These are phyloP conservation scores for Gynostemma pentaphyllum DNA, from an alignment of 306 rosid genomes.

Conservation along the genomic window DNA sequence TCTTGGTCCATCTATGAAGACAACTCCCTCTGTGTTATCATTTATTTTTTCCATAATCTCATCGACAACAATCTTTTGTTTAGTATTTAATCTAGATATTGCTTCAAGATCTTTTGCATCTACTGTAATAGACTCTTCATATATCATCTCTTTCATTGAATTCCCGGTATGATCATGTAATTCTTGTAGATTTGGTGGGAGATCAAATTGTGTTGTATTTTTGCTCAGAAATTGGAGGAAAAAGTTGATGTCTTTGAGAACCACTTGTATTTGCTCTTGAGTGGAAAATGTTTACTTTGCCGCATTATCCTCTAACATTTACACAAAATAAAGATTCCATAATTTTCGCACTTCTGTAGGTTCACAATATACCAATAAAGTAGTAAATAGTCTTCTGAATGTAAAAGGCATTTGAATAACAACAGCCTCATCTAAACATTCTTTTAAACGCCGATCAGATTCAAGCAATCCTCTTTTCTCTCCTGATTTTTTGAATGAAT, in stretches of 20 bases:
- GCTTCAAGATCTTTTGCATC: background rate
- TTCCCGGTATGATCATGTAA: background rate
- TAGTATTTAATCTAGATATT: background rate
- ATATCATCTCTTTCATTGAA: background rate
- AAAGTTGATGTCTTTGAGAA: background rate
- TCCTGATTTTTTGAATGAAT: background rate
- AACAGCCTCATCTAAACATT: background rate
- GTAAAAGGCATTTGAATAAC: background rate
- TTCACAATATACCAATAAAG: background rate
- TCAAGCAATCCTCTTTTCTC: background rate
- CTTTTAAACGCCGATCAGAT: background rate
- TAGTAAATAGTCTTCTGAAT: background rate
- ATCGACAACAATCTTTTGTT: background rate
- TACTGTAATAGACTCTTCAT: background rate
- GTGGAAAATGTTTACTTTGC: background rate
- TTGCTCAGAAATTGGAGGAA: background rate
- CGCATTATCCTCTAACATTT: background rate
- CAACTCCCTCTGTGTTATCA: background rate
- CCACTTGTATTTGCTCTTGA: background rate
- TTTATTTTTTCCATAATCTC: background rate
- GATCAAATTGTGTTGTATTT: background rate
- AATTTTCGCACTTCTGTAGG: background rate
- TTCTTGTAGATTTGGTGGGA: background rate
- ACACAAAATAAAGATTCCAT: background rate
- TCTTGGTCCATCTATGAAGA: background rate